These are phyloP conservation scores for Prinsepia uniflora DNA, from an alignment of 306 rosid genomes.

Conservation along the genomic window DNA sequence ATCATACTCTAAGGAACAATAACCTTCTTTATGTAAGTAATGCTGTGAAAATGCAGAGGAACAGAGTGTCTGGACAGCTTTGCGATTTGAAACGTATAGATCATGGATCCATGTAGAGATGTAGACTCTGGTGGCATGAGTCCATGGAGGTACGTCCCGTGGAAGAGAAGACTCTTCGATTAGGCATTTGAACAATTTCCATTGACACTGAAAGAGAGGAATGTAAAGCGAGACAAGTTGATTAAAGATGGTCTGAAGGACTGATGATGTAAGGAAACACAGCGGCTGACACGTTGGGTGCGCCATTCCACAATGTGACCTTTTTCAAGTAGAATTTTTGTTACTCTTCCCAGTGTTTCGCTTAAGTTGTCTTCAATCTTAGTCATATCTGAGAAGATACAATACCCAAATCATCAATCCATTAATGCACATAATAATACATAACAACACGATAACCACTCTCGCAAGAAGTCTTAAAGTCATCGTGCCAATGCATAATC, in stretches of 20 bases:
- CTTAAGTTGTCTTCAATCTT: background rate
- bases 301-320: background rate
- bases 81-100: background rate
- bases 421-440: no score
- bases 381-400: background rate
- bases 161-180: background rate
- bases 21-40: background rate
- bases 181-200: background rate
- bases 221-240: slow-evolving; percentile 1
- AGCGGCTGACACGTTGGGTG: background rate
- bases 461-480: no score
- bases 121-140: background rate
- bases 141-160: background rate
- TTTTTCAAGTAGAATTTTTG: background rate
- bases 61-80: background rate
- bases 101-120: slow-evolving; percentile 11
- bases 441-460: no score
- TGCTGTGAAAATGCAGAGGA: background rate
- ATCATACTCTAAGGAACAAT: background rate
- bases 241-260: background rate
- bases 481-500: no score
- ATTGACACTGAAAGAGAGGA: slow-evolving; percentile 10
- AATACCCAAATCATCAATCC: background rate
- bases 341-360: background rate
- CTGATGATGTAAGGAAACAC: background rate